Percentiles rank a stretch among this genome's conserved stretches.
phyloP scores from a whole-genome alignment of 23 red algal species.

The Gracilariopsis chorda region DNA sequence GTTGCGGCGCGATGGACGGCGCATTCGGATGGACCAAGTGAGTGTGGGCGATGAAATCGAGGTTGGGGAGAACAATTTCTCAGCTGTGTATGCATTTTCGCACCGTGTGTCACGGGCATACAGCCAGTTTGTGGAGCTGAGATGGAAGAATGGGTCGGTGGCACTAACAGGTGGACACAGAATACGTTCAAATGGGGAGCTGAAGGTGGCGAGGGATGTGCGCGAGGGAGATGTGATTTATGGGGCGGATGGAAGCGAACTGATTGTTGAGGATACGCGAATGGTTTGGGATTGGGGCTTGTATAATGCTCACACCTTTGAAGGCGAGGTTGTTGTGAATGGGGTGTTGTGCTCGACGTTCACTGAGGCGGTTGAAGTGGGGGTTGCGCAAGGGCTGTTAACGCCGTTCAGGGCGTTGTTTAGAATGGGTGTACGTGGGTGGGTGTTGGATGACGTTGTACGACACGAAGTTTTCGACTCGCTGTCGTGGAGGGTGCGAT shows the following conservation, averaged over 20 bases:
- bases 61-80: neutral
- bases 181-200: slow-evolving; percentile 12
- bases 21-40: slow-evolving; percentile 33
- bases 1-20: neutral
- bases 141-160: neutral
- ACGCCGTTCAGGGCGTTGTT: neutral
- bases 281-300: neutral
- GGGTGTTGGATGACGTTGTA: too few species aligned
- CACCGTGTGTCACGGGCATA: slow-evolving; percentile 1
- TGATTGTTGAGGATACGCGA: neutral
- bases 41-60: slow-evolving; percentile 44
- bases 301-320: slow-evolving; percentile 28
- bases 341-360: neutral
- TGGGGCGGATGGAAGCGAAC: neutral
- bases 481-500: too few species aligned
- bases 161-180: neutral
- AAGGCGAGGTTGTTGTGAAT: slow-evolving; percentile 33
- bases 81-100: slow-evolving; percentile 42
- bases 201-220: neutral
- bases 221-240: neutral
- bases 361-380: neutral
- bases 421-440: too few species aligned
- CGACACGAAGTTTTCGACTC: too few species aligned
- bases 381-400: neutral
- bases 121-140: slow-evolving; percentile 27